These are phyloP conservation scores for Globisporangium cystogenes DNA, from an alignment of 352 stramenopile genomes.

Conservation along the genomic window DNA sequence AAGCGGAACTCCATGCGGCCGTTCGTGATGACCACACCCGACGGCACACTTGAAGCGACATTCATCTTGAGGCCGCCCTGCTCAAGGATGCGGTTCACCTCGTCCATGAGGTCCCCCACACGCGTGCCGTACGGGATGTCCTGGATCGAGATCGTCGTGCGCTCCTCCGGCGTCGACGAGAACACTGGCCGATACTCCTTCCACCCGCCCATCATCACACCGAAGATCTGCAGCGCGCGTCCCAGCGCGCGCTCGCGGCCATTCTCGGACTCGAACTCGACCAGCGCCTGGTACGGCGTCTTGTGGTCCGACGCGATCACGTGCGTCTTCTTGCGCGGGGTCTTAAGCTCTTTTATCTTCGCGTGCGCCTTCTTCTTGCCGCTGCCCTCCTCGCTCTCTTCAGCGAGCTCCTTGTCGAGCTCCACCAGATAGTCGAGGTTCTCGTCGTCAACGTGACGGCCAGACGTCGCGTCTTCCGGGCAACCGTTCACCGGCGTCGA, in stretches of 20 bases:
- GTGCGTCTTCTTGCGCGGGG: constrained; percentile 45
- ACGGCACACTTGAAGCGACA: constrained; percentile 21
- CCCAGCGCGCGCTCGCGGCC: constrained; percentile 55
- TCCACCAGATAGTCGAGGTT: constrained; percentile 27
- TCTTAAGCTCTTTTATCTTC: constrained; percentile 27
- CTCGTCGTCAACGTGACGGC: constrained; percentile 16
- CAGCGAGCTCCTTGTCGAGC: constrained; percentile 24
- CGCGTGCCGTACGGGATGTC: constrained; percentile 74
- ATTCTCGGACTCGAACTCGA: constrained; percentile 60
- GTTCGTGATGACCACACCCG: constrained; percentile 33
- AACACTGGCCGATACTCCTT: constrained; percentile 84
- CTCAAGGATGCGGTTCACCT: constrained; percentile 52
- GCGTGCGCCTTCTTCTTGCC: constrained; percentile 17
- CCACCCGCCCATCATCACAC: constrained; percentile 81
- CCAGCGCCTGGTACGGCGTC: constrained; percentile 60
- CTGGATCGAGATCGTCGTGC: constrained; percentile 59
- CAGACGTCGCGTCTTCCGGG: constrained; percentile 29
- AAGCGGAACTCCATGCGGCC: constrained; percentile 74
- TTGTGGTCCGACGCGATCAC: constrained; percentile 78
- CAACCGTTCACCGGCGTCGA: constrained; percentile 47
- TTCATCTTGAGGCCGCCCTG: constrained; percentile 42
- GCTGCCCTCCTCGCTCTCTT: constrained; percentile 13
- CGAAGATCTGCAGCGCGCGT: constrained; percentile 81
- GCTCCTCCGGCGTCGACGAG: constrained; percentile 37
- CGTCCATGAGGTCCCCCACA: constrained; percentile 44